Percentiles rank a stretch among this genome's conserved stretches.
Evolutionary conservation across 768 basidiomycete species (phyloP).

Genomic region (Exidia glandulosa): DNA sequence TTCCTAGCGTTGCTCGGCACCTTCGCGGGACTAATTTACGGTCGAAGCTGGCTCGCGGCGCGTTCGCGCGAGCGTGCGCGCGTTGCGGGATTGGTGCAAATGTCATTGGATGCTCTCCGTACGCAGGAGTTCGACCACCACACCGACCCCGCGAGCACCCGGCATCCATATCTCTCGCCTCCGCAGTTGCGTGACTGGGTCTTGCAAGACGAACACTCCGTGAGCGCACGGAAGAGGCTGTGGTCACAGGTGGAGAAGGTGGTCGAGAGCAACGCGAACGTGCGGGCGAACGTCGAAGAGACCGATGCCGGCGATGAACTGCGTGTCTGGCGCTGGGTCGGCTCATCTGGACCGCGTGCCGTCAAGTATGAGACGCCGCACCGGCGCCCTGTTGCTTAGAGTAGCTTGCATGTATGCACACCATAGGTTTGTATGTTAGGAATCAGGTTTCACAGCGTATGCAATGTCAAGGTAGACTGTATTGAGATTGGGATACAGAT

Average conservation of each 20-base stretch:
- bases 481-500: slow-evolving; percentile 39
- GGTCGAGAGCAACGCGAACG: slow-evolving; percentile 86
- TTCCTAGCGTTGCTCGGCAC: slow-evolving; percentile 17
- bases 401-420: neutral
- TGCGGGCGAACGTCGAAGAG: slow-evolving; percentile 76
- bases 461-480: neutral
- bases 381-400: neutral
- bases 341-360: slow-evolving; percentile 15
- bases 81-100: slow-evolving; percentile 63
- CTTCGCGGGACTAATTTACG: slow-evolving; percentile 16
- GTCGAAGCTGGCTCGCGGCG: slow-evolving; percentile 35
- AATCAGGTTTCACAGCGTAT: neutral
- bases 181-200: slow-evolving; percentile 81
- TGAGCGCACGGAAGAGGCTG: slow-evolving; percentile 47
- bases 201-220: slow-evolving; percentile 70
- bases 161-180: slow-evolving; percentile 71
- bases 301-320: slow-evolving; percentile 76
- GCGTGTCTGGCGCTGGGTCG: slow-evolving; percentile 88
- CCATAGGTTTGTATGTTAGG: neutral
- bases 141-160: slow-evolving; percentile 64
- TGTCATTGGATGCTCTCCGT: slow-evolving; percentile 67
- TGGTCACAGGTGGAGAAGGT: slow-evolving; percentile 79
- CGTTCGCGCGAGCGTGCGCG: slow-evolving; percentile 50
- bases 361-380: neutral
- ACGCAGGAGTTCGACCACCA: slow-evolving; percentile 77